Percentiles rank a stretch among this genome's conserved stretches.
phyloP scores from a whole-genome alignment of 805 yeast species.

The Pichia thaimueangensis region DNA sequence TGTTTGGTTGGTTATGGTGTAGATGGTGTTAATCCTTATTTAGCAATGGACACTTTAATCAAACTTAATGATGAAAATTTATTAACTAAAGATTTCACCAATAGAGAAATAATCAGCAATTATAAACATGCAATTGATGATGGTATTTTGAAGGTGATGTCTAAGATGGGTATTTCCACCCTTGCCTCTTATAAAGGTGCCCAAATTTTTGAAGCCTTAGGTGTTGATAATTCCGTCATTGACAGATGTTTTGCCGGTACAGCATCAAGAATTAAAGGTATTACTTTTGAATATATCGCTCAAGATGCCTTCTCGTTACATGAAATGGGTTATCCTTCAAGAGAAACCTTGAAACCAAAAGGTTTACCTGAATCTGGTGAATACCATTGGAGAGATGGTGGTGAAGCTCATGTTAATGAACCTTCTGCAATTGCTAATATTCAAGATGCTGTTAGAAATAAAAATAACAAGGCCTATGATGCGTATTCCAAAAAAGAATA shows the following conservation, averaged over 20 bases:
- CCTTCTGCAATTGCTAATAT: slow-evolving; percentile 92
- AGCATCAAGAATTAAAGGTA: slow-evolving; percentile 93
- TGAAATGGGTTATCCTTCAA: slow-evolving; percentile 82
- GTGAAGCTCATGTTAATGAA: slow-evolving; percentile 90
- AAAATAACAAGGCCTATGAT: slow-evolving; percentile 88
- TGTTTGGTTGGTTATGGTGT: slow-evolving; percentile 95
- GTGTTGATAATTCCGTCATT: slow-evolving; percentile 90
- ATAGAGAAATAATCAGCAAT: slow-evolving; percentile 60
- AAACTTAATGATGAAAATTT: slow-evolving; percentile 80
- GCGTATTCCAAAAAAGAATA: slow-evolving; percentile 84
- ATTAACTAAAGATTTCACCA: slow-evolving; percentile 48
- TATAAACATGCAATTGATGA: slow-evolving; percentile 82
- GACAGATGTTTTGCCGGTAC: slow-evolving; percentile 97
- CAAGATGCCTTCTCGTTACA: slow-evolving; percentile 94
- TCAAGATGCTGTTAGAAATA: slow-evolving; percentile 97
- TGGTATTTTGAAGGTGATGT: slow-evolving; percentile 94
- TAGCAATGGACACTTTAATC: slow-evolving; percentile 82
- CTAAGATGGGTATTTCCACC: slow-evolving; percentile 98
- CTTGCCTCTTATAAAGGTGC: slow-evolving; percentile 99
- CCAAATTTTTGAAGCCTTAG: slow-evolving; percentile 94
- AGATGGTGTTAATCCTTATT: slow-evolving; percentile 90
- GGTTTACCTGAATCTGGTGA: slow-evolving; percentile 93
- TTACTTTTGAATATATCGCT: slow-evolving; percentile 91
- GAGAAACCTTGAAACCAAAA: slow-evolving; percentile 62
- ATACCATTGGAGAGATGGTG: slow-evolving; percentile 98